These are phyloP conservation scores for Geosmithia morbida DNA, from an alignment of 2,329 filamentous ascomycete species.

Conservation along the genomic window DNA sequence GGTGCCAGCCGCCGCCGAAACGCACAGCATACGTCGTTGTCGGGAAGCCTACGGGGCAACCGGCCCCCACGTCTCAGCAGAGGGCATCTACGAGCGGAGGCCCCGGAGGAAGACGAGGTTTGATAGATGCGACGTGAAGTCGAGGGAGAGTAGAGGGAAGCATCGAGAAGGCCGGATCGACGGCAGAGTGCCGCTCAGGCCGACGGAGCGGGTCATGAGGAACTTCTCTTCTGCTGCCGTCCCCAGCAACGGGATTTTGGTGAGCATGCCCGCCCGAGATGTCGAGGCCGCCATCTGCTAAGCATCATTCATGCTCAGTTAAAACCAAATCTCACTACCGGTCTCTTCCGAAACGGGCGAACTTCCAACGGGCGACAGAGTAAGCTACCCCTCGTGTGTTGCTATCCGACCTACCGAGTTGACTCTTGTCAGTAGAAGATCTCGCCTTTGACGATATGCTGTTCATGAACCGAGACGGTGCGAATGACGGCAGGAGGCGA, in stretches of 20 bases:
- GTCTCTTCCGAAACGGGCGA: slow-evolving; percentile 17
- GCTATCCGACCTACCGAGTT: slow-evolving; percentile 2
- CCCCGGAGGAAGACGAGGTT: slow-evolving; percentile 1
- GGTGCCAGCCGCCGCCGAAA: too few species aligned
- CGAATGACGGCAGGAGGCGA: background rate
- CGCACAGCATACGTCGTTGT: background rate
- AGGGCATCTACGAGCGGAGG: background rate
- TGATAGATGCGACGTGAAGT: background rate
- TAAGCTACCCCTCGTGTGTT: background rate
- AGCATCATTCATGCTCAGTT: slow-evolving; percentile 9
- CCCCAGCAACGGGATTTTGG: slow-evolving; percentile 19
- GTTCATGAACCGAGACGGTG: slow-evolving; percentile 15
- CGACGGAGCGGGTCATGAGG: slow-evolving; percentile 32
- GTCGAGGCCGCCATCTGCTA: background rate
- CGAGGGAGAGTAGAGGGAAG: background rate
- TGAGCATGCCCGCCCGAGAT: slow-evolving; percentile 5
- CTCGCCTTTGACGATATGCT: slow-evolving; percentile 37
- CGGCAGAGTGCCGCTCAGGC: slow-evolving; percentile 8
- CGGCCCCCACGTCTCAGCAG: background rate
- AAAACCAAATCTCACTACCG: slow-evolving; percentile 16
- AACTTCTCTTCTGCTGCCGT: slow-evolving; percentile 42
- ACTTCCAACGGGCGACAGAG: slow-evolving; percentile 2
- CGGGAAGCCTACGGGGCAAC: background rate
- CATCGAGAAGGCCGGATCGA: background rate
- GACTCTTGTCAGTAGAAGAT: slow-evolving; percentile 27